Conservation (phyloP, 2,329 filamentous ascomycete genomes). For the Fusarium abutilonis region DNA sequence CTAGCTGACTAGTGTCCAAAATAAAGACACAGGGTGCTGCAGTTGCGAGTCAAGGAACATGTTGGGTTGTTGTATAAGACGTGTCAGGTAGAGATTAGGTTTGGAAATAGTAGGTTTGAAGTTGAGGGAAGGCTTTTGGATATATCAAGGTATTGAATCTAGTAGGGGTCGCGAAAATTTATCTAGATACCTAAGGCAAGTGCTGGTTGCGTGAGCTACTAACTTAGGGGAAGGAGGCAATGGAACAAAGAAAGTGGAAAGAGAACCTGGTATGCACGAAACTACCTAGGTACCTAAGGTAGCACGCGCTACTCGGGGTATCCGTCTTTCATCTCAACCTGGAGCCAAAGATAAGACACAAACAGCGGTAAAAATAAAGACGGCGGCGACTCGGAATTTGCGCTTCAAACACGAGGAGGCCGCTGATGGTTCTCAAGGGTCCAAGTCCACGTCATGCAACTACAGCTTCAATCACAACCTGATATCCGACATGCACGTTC, state of each 20-base stretch:
- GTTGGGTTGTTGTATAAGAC: conserved; percentile 2
- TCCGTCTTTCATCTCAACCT: neutral
- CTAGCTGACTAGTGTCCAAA: conserved; percentile 28
- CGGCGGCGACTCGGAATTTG: conserved; percentile 32
- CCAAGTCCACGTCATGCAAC: conserved; percentile 14
- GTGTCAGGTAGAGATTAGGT: conserved; percentile 1
- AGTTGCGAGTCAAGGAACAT: conserved; percentile 24
- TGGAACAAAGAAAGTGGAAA: conserved; percentile 7
- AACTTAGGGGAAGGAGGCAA: neutral
- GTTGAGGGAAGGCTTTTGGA: conserved; percentile 1
- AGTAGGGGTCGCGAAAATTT: conserved; percentile 6
- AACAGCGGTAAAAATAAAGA: conserved; percentile 21
- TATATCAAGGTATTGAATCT: neutral
- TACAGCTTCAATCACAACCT: too few relatives aligned
- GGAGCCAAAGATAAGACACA: conserved; percentile 19
- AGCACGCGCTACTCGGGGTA: neutral
- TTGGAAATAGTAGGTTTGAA: conserved; percentile 7
- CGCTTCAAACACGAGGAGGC: conserved; percentile 30
- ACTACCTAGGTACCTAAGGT: too few relatives aligned
- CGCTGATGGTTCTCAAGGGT: conserved; percentile 15
- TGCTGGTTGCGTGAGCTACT: conserved; percentile 2
- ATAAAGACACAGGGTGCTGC: conserved; percentile 15
- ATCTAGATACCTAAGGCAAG: conserved; percentile 12
- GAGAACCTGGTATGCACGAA: conserved; percentile 7
- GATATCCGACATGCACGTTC: conserved; percentile 5